Conservation (phyloP, 208 protist species). For the Leishmania arabica region DNA sequence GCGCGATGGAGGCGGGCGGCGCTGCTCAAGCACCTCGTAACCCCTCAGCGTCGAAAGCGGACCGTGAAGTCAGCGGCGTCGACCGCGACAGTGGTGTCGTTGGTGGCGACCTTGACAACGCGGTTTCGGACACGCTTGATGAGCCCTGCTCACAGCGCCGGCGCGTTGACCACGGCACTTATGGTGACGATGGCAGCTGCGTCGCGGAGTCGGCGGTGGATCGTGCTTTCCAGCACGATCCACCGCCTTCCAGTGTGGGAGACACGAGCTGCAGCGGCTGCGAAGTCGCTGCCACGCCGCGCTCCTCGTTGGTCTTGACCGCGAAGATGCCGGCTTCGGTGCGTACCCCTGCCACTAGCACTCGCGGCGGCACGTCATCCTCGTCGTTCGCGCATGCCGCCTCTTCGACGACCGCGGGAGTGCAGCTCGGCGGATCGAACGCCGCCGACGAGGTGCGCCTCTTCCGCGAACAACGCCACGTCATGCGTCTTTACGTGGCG, state of each 20-base stretch:
- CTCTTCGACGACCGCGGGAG: background rate
- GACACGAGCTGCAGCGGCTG: background rate
- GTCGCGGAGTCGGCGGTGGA: background rate
- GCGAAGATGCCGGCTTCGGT: background rate
- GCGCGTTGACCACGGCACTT: background rate
- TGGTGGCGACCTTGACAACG: background rate
- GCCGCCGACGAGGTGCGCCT: slow-evolving; percentile 14
- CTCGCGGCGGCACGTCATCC: background rate
- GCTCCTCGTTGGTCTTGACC: background rate
- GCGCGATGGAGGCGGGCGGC: background rate
- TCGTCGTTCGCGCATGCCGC: background rate
- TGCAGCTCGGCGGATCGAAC: background rate
- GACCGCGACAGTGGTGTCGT: background rate
- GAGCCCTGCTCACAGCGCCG: background rate
- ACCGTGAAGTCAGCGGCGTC: background rate
- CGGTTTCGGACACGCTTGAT: background rate
- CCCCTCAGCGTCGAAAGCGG: background rate
- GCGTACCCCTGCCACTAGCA: background rate
- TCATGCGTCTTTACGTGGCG: slow-evolving; percentile 49
- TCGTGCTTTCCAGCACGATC: background rate
- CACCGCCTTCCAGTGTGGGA: background rate
- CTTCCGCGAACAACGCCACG: slow-evolving; percentile 13
- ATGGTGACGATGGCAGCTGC: background rate
- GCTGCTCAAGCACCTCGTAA: background rate
- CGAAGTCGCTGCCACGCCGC: background rate